These are phyloP conservation scores for Allantophomopsis lycopodina DNA, from an alignment of 2,329 filamentous ascomycete genomes.

Conservation along the genomic window DNA sequence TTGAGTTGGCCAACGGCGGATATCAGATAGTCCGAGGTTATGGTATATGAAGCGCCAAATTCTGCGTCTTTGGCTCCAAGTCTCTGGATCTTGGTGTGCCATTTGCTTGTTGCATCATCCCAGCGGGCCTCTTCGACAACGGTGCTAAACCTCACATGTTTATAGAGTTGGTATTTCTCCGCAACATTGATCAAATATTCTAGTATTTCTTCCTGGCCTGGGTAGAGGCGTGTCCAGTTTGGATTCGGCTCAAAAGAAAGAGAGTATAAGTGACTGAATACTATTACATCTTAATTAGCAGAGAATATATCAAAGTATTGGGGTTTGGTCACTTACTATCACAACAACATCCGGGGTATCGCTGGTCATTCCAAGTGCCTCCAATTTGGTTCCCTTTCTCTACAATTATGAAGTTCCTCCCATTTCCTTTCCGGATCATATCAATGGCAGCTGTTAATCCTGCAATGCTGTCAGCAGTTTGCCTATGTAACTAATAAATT, in stretches of 20 bases:
- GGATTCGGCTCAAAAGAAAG: background rate
- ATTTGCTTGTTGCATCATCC: background rate
- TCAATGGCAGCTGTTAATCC: conserved; percentile 44
- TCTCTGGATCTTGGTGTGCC: conserved; percentile 16
- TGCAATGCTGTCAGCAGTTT: too few relatives aligned
- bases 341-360: conserved; percentile 39
- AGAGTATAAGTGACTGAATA: too few relatives aligned
- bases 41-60: conserved; percentile 2
- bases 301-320: too few relatives aligned
- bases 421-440: conserved; percentile 34
- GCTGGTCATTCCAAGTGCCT: conserved; percentile 40
- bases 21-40: background rate
- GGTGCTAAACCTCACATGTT: background rate
- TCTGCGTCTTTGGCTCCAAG: conserved; percentile 20
- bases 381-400: conserved; percentile 37
- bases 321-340: too few relatives aligned
- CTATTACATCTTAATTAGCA: too few relatives aligned
- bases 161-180: background rate
- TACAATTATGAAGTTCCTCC: conserved; percentile 39
- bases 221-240: background rate
- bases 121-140: background rate
- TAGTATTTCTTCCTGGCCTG: background rate
- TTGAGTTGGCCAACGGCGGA: background rate
- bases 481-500: too few relatives aligned
- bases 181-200: background rate